Percentiles rank a stretch among this genome's conserved stretches.
Evolutionary conservation across 2,329 filamentous ascomycete species (phyloP).

Genomic region (Parafenestella ontariensis): DNA sequence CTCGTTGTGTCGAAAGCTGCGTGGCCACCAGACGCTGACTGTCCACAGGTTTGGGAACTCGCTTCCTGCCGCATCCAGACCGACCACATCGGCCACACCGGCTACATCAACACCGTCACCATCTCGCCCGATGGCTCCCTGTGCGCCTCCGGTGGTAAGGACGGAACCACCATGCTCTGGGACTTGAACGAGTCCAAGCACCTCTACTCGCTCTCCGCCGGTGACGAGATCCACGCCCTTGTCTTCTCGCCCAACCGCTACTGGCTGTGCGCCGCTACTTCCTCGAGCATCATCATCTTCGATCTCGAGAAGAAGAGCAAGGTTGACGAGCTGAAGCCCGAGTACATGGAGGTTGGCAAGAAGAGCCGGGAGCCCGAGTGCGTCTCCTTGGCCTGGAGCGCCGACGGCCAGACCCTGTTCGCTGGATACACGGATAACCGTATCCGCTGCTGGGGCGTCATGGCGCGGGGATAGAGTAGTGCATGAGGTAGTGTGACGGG

Average conservation of each 20-base stretch:
- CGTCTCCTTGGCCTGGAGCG: conserved; percentile 95
- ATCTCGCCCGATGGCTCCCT: conserved; percentile 99
- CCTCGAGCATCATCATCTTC: conserved; percentile 99
- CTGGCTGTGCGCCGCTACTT: conserved; percentile 99
- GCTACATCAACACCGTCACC: conserved; percentile 99
- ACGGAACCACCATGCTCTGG: conserved; percentile 99
- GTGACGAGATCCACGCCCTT: conserved; percentile 99
- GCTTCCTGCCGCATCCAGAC: conserved; percentile 99
- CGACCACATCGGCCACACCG: conserved; percentile 99
- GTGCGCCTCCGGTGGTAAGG: conserved; percentile 98
- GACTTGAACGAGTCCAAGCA: conserved; percentile 99
- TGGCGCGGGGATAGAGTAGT: conserved; percentile 50
- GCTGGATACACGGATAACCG: conserved; percentile 99
- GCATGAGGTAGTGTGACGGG: conserved; percentile 34
- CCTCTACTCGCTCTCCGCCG: conserved; percentile 99
- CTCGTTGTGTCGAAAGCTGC: neutral
- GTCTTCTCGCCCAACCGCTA: conserved; percentile 99
- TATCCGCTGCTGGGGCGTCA: conserved; percentile 53
- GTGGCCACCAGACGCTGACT: conserved; percentile 33
- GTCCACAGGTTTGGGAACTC: conserved; percentile 94
- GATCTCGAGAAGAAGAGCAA: conserved; percentile 99
- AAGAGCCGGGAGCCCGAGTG: conserved; percentile 99
- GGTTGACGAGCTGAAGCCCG: conserved; percentile 99
- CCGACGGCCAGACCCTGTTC: conserved; percentile 98
- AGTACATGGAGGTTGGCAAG: conserved; percentile 95